Conservation (phyloP, 192 early-diverging fungal genomes). For the Coemansia javaensis region DNA sequence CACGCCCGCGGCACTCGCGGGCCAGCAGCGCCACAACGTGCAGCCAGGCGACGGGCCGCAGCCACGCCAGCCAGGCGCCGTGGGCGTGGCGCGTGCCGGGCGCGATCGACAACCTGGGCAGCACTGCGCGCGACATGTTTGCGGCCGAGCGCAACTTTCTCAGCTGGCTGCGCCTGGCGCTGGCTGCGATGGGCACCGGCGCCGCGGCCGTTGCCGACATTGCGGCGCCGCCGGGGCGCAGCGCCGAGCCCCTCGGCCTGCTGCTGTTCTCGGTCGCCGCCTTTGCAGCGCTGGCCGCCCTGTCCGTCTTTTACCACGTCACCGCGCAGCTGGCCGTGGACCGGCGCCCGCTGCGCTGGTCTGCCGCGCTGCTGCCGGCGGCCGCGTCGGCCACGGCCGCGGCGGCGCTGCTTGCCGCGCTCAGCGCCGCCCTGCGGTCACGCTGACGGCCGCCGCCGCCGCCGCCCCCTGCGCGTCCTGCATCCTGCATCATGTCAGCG, state of each 20-base stretch:
- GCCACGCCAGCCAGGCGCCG: not conserved
- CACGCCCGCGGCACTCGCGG: not conserved
- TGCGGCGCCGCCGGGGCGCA: not conserved
- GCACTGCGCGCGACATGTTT: conserved; percentile 42
- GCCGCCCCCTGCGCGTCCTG: no score
- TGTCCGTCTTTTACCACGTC: conserved; percentile 17
- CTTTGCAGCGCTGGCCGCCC: conserved; percentile 8
- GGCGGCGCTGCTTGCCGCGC: not conserved
- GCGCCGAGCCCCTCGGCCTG: conserved; percentile 1
- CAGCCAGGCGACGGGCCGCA: not conserved
- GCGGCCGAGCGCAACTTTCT: conserved; percentile 44
- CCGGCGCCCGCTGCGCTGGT: conserved; percentile 24
- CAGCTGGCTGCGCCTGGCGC: conserved; percentile 31
- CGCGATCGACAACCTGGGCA: conserved; percentile 19
- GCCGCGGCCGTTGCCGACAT: conserved; percentile 13
- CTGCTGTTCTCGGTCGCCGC: conserved; percentile 15
- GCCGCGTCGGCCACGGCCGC: conserved; percentile 11
- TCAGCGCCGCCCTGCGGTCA: not conserved
- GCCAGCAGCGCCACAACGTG: conserved; percentile 5
- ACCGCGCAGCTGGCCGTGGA: conserved; percentile 23
- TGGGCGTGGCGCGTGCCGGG: not conserved
- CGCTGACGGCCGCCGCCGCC: no score
- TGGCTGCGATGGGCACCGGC: conserved; percentile 33
- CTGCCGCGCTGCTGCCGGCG: conserved; percentile 13
- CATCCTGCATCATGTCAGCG: no score